Conservation (phyloP, 352 stramenopile species). For the Saprolegnia diclina region DNA sequence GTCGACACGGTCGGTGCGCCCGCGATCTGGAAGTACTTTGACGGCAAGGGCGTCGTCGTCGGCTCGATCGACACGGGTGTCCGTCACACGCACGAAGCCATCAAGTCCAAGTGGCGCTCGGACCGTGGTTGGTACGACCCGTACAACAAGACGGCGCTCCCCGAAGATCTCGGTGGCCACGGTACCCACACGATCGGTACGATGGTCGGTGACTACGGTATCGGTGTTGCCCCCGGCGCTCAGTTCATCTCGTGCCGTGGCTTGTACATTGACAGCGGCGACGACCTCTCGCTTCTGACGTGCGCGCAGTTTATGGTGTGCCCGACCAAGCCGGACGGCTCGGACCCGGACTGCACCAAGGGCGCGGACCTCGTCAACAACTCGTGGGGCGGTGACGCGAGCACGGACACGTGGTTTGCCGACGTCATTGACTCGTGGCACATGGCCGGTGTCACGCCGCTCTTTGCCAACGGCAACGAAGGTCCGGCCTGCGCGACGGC, state of each 20-base stretch:
- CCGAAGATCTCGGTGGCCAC: conserved; percentile 35
- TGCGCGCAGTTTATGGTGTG: conserved; percentile 34
- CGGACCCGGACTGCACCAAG: conserved; percentile 34
- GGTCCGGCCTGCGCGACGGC: conserved; percentile 32
- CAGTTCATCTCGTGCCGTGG: conserved; percentile 37
- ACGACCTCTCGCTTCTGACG: conserved; percentile 27
- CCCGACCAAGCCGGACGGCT: conserved; percentile 26
- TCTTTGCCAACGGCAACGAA: conserved; percentile 40
- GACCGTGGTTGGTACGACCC: conserved; percentile 48
- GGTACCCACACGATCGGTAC: conserved; percentile 38
- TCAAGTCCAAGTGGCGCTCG: conserved; percentile 32
- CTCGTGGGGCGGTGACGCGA: conserved; percentile 32
- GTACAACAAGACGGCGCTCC: conserved; percentile 29
- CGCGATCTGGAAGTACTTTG: conserved; percentile 24
- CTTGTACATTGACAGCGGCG: conserved; percentile 27
- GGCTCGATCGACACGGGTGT: conserved; percentile 29
- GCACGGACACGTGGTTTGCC: conserved; percentile 29
- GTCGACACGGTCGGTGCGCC: conserved; percentile 20
- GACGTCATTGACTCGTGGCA: conserved; percentile 33
- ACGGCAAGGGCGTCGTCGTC: conserved; percentile 27
- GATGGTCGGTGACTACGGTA: conserved; percentile 31
- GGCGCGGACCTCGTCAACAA: conserved; percentile 40
- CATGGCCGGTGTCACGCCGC: conserved; percentile 34
- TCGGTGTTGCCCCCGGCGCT: conserved; percentile 31
- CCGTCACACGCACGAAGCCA: conserved; percentile 9